Percentiles rank a stretch among this genome's conserved stretches.
Evolutionary conservation across 306 rosid species (phyloP).

Genomic region (Echinosophora koreensis): DNA sequence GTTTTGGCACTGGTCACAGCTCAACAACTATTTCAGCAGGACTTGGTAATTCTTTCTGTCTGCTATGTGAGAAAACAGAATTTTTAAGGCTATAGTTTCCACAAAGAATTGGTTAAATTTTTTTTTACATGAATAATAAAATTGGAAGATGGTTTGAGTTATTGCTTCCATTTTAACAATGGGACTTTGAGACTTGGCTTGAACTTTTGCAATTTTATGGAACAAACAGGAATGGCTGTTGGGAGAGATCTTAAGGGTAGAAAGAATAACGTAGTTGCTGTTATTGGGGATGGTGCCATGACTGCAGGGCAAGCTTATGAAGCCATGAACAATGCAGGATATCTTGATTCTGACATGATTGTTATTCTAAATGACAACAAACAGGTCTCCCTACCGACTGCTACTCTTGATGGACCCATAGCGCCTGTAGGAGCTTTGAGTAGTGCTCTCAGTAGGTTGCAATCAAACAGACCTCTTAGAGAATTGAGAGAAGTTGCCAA

Average conservation of each 20-base stretch:
- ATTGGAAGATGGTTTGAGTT: background rate
- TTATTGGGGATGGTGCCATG: slow-evolving; percentile 99
- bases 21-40: slow-evolving; percentile 99
- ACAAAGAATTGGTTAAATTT: background rate
- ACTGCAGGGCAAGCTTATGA: slow-evolving; percentile 99
- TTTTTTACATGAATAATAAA: background rate
- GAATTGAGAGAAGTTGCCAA: slow-evolving; percentile 98
- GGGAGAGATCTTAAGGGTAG: slow-evolving; percentile 92
- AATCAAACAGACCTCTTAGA: slow-evolving; percentile 92
- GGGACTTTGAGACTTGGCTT: slow-evolving; percentile 40
- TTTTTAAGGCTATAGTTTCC: background rate
- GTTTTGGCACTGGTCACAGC: slow-evolving; percentile 97
- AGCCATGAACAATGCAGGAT: slow-evolving; percentile 99
- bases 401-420: slow-evolving; percentile 87
- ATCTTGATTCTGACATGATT: slow-evolving; percentile 97
- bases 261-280: slow-evolving; percentile 80
- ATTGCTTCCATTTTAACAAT: background rate
- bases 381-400: slow-evolving; percentile 96
- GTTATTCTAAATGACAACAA: slow-evolving; percentile 96
- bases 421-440: slow-evolving; percentile 98
- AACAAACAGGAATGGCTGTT: slow-evolving; percentile 90
- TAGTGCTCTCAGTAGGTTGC: slow-evolving; percentile 93
- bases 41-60: slow-evolving; percentile 69
- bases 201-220: slow-evolving; percentile 40
- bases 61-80: background rate